Base-by-base conservation (phyloP, 345 rosid genomes). In the Viola odorata region DNA sequence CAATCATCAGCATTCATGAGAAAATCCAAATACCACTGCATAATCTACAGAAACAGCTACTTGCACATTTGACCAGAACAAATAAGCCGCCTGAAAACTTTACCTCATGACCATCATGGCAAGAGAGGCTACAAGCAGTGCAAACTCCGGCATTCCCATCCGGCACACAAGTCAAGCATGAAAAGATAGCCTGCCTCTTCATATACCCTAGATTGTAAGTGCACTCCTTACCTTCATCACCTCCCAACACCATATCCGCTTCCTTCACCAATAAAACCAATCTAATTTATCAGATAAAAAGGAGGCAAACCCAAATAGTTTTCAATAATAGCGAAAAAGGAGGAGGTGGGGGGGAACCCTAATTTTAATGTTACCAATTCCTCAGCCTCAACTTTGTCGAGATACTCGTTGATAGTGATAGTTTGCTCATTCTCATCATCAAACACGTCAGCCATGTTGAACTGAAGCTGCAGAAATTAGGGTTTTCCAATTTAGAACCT, bases 41-140 rank as follows among this genome's bases (percentile, higher is more conserved):
- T 2, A 23, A 23, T 23, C 32, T 23, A 23, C 32, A 23, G 32
- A 23, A 23, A 23, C 32, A 23, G 32, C 32, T 23, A 23, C 32
- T 23, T 23, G 32, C 32, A 23, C 32, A 23, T 23, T 23, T 23
- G 32, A 23, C 32, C 32, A 23, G 32, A 23, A 23, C 32, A 23
- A 23, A 23, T 23, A 23, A 23, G 32, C 1, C 1, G 32, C 32
- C 32, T 23, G 32, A 41, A 39, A 61, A 40, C 3, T 15, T 53
- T 77, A 94, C 97, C 97, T 94, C 96, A 58, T 94, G 97, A 14
- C 97, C 96, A 76, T 94, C 96, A 41, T 94, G 96, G 71, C 99
- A 91, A 58, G 97, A 78, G 66, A 94, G 78, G 73, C 91, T 88
- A 76, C 96, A 94, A 65, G 95, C 99, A 37, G 96, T 90, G 81